Evolutionary conservation across 495 filamentous ascomycete genomes (phyloP).

Genomic region (Hyaloscypha finlandica): DNA sequence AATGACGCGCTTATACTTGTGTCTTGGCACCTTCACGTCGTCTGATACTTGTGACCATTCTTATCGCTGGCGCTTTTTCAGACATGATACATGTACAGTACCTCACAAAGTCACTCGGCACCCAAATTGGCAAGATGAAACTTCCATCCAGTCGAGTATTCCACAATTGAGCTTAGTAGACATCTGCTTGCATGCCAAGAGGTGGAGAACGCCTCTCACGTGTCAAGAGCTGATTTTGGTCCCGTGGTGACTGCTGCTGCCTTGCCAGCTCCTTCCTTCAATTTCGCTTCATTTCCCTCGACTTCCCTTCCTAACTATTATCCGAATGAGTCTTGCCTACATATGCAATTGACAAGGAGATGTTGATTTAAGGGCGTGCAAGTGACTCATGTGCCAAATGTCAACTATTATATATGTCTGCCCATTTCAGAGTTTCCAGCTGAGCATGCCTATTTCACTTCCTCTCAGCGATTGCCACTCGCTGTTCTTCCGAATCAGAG

Average conservation of each 20-base stretch:
- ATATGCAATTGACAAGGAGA: not conserved
- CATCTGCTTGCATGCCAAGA: not conserved
- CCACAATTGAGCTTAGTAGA: not conserved
- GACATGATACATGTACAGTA: too few species aligned
- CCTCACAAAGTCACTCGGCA: not conserved
- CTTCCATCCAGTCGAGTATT: not conserved
- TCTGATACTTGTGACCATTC: too few species aligned
- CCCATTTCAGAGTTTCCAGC: slow-evolving; percentile 25
- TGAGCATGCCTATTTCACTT: not conserved
- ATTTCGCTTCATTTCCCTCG: not conserved
- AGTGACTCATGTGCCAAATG: not conserved
- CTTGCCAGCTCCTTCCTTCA: not conserved
- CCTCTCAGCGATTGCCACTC: not conserved
- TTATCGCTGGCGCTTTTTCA: too few species aligned
- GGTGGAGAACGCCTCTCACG: not conserved
- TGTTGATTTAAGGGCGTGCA: slow-evolving; percentile 9
- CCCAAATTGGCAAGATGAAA: not conserved
- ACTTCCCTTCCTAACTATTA: not conserved
- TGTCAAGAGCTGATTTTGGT: not conserved
- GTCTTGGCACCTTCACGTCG: too few species aligned
- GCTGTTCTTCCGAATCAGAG: not conserved
- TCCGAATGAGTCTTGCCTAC: not conserved
- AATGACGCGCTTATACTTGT: too few species aligned
- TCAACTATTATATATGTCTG: not conserved
- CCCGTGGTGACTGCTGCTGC: not conserved